phyloP scores from a whole-genome alignment of 1,284 basidiomycete species.

The Sanghuangporus weigelae region DNA sequence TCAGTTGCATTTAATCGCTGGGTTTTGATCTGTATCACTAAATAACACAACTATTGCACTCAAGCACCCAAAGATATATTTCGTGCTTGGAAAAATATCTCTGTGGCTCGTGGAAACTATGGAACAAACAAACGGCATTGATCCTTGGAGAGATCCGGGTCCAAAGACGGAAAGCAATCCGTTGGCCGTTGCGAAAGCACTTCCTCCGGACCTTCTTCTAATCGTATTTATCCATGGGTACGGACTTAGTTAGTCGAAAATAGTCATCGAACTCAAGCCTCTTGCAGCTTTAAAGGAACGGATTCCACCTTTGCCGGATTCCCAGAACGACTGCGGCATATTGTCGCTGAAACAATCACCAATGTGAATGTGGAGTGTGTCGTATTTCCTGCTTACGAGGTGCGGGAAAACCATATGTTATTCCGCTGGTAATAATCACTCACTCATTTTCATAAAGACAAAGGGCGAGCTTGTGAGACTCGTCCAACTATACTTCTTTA shows the following conservation, averaged over 20 bases:
- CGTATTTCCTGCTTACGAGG: slow-evolving; percentile 90
- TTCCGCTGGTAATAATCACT: background rate
- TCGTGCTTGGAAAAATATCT: background rate
- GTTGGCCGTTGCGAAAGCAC: slow-evolving; percentile 2
- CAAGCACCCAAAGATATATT: background rate
- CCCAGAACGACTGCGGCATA: slow-evolving; percentile 71
- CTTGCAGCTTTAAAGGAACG: slow-evolving; percentile 61
- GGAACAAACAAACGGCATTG: background rate
- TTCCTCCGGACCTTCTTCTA: slow-evolving; percentile 41
- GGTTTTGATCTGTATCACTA: too few relatives aligned
- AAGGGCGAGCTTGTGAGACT: slow-evolving; percentile 78
- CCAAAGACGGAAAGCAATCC: background rate
- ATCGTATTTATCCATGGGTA: slow-evolving; percentile 49
- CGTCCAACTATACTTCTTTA: background rate
- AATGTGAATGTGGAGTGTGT: slow-evolving; percentile 62
- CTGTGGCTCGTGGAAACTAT: background rate
- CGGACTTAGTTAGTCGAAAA: slow-evolving; percentile 23
- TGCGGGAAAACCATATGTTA: slow-evolving; percentile 27
- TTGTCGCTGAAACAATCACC: slow-evolving; percentile 56
- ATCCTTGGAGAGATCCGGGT: slow-evolving; percentile 1
- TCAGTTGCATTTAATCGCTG: too few relatives aligned
- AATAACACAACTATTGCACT: background rate
- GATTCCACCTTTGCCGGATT: slow-evolving; percentile 76
- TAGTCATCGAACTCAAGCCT: background rate
- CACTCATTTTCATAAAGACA: slow-evolving; percentile 43